These are phyloP conservation scores for Populus tremula DNA, from an alignment of 345 rosid species.

Conservation along the genomic window DNA sequence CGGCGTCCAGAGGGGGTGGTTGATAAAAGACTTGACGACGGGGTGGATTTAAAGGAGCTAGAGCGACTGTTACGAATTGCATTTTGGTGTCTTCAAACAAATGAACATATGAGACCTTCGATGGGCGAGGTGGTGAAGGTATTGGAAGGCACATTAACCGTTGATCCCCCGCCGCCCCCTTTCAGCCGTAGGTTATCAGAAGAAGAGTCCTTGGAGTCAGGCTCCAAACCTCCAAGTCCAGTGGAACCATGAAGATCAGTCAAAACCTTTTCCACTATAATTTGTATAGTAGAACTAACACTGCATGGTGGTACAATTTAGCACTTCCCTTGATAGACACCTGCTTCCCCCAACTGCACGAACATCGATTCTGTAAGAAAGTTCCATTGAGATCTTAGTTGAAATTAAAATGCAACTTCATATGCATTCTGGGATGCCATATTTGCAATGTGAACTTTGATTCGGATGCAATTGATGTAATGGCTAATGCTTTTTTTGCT, in stretches of 20 bases:
- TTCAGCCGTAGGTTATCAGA: constrained; percentile 34
- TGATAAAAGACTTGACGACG: constrained; percentile 44
- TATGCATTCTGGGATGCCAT: not conserved
- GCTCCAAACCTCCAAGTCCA: constrained; percentile 24
- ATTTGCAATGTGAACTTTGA: not conserved
- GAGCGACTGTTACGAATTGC: constrained; percentile 61
- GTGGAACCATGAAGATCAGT: not conserved
- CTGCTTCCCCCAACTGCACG: not conserved
- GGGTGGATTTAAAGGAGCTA: constrained; percentile 47
- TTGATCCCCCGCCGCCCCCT: constrained; percentile 73
- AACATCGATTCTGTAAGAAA: not conserved
- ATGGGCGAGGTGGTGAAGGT: constrained; percentile 82
- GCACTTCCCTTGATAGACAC: not conserved
- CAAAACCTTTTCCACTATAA: not conserved
- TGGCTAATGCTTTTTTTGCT: not conserved
- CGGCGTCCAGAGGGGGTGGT: constrained; percentile 46
- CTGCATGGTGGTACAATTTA: constrained; percentile 3
- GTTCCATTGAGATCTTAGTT: not conserved
- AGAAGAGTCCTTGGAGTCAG: constrained; percentile 39
- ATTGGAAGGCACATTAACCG: constrained; percentile 66
- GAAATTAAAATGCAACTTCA: not conserved
- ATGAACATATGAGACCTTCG: constrained; percentile 66
- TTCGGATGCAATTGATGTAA: not conserved
- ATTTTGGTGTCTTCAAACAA: constrained; percentile 75
- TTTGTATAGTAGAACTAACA: constrained; percentile 32